These are phyloP conservation scores for Loxodes magnus DNA, from an alignment of 73 alveolate genomes.

Conservation along the genomic window DNA sequence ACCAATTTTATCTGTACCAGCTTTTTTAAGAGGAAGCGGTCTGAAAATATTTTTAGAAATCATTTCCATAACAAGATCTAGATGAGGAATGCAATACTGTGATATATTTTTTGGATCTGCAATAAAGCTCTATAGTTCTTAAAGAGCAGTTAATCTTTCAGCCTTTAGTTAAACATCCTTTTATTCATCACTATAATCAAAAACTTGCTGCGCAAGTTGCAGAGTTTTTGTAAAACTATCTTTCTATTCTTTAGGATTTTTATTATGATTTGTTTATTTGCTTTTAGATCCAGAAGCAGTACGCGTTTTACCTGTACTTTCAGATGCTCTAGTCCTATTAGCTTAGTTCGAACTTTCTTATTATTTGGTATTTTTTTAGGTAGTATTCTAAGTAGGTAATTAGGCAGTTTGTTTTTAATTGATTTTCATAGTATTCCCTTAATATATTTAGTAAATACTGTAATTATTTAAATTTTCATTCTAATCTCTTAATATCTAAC, in stretches of 20 bases:
- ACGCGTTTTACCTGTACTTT: too few species aligned
- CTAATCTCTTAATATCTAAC: too few species aligned
- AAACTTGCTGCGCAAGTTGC: not conserved
- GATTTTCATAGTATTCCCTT: too few species aligned
- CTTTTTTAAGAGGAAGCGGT: slow-evolving; percentile 70
- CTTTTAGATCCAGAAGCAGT: too few species aligned
- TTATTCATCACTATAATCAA: slow-evolving; percentile 31
- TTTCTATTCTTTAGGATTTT: slow-evolving; percentile 12
- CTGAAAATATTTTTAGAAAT: slow-evolving; percentile 78
- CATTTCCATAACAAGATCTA: slow-evolving; percentile 73
- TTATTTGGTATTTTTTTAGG: too few species aligned
- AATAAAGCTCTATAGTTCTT: slow-evolving; percentile 12
- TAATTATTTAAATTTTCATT: too few species aligned
- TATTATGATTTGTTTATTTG: not conserved
- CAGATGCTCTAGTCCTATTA: too few species aligned
- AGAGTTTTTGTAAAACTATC: slow-evolving; percentile 16
- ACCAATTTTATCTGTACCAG: slow-evolving; percentile 18
- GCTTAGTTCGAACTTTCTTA: too few species aligned
- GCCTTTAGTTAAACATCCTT: slow-evolving; percentile 25
- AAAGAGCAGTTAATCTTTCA: slow-evolving; percentile 17
- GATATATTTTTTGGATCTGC: slow-evolving; percentile 56
- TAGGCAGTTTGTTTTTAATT: too few species aligned
- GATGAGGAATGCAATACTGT: slow-evolving; percentile 57
- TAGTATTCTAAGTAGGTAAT: too few species aligned
- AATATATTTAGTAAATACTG: too few species aligned